Evolutionary conservation across 2,329 filamentous ascomycete genomes (phyloP).

Genomic region (Cytospora leucostoma): DNA sequence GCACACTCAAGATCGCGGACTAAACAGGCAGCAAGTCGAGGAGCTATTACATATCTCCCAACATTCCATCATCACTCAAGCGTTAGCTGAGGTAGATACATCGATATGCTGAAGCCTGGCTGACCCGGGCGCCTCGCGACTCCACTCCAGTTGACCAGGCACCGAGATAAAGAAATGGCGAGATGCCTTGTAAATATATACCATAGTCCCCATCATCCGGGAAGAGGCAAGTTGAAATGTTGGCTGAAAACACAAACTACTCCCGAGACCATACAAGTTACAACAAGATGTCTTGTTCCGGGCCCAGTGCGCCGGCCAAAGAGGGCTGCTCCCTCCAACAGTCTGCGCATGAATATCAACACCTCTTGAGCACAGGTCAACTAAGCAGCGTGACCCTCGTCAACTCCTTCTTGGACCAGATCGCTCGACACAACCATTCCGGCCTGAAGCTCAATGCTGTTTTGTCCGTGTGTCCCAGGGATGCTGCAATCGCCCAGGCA

Average conservation of each 20-base stretch:
- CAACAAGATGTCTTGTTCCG: background rate
- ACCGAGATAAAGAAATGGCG: background rate
- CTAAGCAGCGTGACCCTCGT: slow-evolving; percentile 31
- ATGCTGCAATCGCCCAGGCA: slow-evolving; percentile 40
- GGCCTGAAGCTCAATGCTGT: slow-evolving; percentile 35
- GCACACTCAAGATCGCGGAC: background rate
- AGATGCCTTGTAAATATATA: background rate
- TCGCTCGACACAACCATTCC: slow-evolving; percentile 30
- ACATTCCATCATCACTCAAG: background rate
- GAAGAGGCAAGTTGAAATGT: too few species aligned
- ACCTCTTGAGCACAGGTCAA: slow-evolving; percentile 16
- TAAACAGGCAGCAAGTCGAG: background rate
- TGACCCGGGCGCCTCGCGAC: background rate
- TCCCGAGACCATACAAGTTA: background rate
- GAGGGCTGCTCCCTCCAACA: slow-evolving; percentile 11
- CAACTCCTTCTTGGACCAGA: slow-evolving; percentile 30
- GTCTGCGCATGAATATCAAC: slow-evolving; percentile 22
- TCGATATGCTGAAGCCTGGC: background rate
- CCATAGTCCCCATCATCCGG: background rate
- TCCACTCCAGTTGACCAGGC: background rate
- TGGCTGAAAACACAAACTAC: too few species aligned
- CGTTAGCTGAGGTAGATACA: too few species aligned
- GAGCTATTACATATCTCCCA: background rate
- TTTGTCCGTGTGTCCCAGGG: slow-evolving; percentile 41
- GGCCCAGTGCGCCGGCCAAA: background rate